These are phyloP conservation scores for Fusarium sulawesiense DNA, from an alignment of 2,329 filamentous ascomycete species.

Conservation along the genomic window DNA sequence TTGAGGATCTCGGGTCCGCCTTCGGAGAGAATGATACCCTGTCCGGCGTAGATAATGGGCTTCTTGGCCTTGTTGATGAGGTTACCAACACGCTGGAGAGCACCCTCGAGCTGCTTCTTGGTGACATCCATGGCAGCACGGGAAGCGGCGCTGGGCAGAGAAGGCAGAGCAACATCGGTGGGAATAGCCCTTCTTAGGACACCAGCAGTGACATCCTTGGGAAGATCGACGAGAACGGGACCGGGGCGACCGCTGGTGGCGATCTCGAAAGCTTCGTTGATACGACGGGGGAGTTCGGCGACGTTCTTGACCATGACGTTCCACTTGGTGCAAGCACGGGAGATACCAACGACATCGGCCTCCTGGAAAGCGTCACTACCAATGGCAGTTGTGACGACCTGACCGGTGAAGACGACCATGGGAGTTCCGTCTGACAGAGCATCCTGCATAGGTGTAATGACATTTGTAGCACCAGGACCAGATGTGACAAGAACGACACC, in stretches of 20 bases:
- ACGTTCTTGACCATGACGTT: slow-evolving; percentile 98
- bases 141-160: slow-evolving; percentile 86
- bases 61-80: slow-evolving; percentile 92
- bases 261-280: slow-evolving; percentile 98
- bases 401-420: slow-evolving; percentile 94
- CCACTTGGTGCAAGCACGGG: slow-evolving; percentile 85
- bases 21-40: slow-evolving; percentile 84
- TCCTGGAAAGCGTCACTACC: slow-evolving; percentile 91
- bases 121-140: slow-evolving; percentile 78
- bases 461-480: slow-evolving; percentile 95
- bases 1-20: slow-evolving; percentile 84
- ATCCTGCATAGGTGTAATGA: slow-evolving; percentile 96
- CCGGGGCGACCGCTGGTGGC: slow-evolving; percentile 93
- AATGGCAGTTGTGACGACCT: slow-evolving; percentile 90
- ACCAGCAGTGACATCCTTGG: slow-evolving; percentile 94
- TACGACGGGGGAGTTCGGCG: slow-evolving; percentile 89
- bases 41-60: slow-evolving; percentile 93
- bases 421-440: slow-evolving; percentile 95
- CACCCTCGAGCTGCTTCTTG: slow-evolving; percentile 76
- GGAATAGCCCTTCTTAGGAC: slow-evolving; percentile 88
- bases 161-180: slow-evolving; percentile 76
- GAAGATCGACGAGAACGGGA: slow-evolving; percentile 93
- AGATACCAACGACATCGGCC: slow-evolving; percentile 93
- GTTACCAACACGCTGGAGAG: slow-evolving; percentile 80
- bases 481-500: slow-evolving; percentile 98